These are phyloP conservation scores for Moesziomyces antarcticus DNA, from an alignment of 1,284 basidiomycete genomes.

Conservation along the genomic window DNA sequence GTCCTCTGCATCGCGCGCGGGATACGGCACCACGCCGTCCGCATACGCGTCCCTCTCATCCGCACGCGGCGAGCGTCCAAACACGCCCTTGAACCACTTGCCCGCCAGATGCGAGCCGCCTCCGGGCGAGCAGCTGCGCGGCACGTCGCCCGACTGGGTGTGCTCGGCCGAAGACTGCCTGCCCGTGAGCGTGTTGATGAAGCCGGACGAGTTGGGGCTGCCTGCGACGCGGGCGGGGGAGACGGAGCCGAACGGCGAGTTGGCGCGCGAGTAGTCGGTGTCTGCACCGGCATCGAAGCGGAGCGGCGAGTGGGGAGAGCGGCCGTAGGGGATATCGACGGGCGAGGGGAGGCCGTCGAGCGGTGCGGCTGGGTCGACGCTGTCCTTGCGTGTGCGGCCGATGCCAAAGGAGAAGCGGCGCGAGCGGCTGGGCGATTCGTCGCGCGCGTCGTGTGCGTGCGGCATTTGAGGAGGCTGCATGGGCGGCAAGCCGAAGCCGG, in stretches of 20 bases:
- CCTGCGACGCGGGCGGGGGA: slow-evolving; percentile 29
- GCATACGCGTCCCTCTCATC: slow-evolving; percentile 38
- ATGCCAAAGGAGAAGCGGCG: slow-evolving; percentile 39
- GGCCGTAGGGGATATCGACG: slow-evolving; percentile 45
- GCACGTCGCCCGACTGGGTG: slow-evolving; percentile 1
- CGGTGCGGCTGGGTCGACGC: slow-evolving; percentile 26
- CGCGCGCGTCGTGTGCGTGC: slow-evolving; percentile 9
- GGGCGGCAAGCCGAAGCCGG: slow-evolving; percentile 12
- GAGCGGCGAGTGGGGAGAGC: slow-evolving; percentile 27
- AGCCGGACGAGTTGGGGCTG: slow-evolving; percentile 36
- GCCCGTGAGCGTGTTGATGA: slow-evolving; percentile 29
- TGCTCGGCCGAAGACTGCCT: slow-evolving; percentile 7
- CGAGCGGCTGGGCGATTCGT: slow-evolving; percentile 25
- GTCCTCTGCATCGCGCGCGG: slow-evolving; percentile 41
- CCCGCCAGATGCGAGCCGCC: slow-evolving; percentile 37
- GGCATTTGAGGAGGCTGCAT: slow-evolving; percentile 14
- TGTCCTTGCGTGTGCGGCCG: slow-evolving; percentile 17
- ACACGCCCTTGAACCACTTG: slow-evolving; percentile 58
- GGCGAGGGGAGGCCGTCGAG: slow-evolving; percentile 49
- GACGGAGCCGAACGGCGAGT: slow-evolving; percentile 50
- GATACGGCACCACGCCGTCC: slow-evolving; percentile 6
- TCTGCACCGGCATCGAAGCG: slow-evolving; percentile 22
- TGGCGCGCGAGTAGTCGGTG: slow-evolving; percentile 42
- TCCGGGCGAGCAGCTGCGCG: slow-evolving; percentile 24
- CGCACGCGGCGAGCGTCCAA: slow-evolving; percentile 43